A percentile compares a stretch with the other conserved stretches of the same genome.
Conservation (phyloP, 495 filamentous ascomycete genomes). For the Parathielavia hyrcaniae region DNA sequence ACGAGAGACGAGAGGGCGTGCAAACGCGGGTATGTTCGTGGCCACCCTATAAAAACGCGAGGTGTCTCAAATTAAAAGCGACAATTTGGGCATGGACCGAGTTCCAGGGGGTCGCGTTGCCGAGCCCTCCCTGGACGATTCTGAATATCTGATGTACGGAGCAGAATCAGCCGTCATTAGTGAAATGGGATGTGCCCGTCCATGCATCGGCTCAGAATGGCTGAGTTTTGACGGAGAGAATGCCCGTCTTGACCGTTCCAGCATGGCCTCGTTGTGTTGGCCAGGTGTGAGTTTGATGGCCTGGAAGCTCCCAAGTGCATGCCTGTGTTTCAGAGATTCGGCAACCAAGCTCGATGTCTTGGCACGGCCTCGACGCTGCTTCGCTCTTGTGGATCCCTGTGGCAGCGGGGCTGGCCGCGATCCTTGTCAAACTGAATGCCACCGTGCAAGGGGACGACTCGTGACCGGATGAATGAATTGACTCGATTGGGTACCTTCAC, state of each 20-base stretch:
- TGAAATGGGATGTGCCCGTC: constrained; percentile 11
- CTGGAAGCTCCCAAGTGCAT: neutral
- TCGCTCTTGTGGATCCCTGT: neutral
- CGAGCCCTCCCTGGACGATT: constrained; percentile 14
- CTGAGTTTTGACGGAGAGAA: neutral
- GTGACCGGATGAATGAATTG: neutral
- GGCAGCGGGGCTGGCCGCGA: neutral
- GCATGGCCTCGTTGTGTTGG: constrained; percentile 1
- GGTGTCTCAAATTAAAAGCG: constrained; percentile 30
- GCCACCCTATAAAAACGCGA: constrained; percentile 26
- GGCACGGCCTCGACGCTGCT: neutral
- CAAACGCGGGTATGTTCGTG: constrained; percentile 16
- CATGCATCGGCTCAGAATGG: constrained; percentile 4
- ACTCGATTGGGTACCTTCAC: too few relatives aligned
- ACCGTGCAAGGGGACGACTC: neutral
- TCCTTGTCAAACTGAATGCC: constrained; percentile 10
- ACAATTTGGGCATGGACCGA: constrained; percentile 25
- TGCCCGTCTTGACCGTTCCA: neutral
- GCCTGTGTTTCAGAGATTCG: constrained; percentile 9
- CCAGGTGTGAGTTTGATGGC: neutral
- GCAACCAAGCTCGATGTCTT: constrained; percentile 3
- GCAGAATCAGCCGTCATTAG: neutral
- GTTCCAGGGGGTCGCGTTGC: constrained; percentile 22
- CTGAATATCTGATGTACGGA: neutral
- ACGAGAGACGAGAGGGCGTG: neutral